A percentile compares a stretch with the other conserved stretches of the same genome.
Evolutionary conservation across 306 rosid genomes (phyloP).

Genomic region (Rosa persica): DNA sequence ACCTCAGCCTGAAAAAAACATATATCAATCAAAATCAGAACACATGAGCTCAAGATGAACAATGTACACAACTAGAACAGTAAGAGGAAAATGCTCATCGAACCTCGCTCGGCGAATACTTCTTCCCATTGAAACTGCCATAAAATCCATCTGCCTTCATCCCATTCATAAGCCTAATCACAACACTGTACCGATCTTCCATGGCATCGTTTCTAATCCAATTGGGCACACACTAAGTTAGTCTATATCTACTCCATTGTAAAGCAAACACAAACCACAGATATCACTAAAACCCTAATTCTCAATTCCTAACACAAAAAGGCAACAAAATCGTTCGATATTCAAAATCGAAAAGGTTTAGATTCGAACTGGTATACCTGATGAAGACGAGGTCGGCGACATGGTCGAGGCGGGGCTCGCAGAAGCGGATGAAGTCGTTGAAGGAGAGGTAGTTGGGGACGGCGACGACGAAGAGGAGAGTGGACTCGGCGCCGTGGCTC

Average conservation of each 20-base stretch:
- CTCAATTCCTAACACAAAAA: background rate
- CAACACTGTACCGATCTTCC: slow-evolving; percentile 85
- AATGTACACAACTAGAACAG: background rate
- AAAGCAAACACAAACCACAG: background rate
- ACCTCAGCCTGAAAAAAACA: slow-evolving; percentile 70
- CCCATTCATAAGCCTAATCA: slow-evolving; percentile 55
- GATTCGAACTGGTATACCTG: slow-evolving; percentile 36
- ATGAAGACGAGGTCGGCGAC: slow-evolving; percentile 71
- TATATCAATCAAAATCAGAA: background rate
- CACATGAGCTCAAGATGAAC: slow-evolving; percentile 1
- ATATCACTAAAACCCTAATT: background rate
- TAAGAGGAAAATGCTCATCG: background rate
- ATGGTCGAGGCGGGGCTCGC: slow-evolving; percentile 58
- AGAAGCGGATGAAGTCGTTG: slow-evolving; percentile 72
- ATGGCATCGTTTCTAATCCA: slow-evolving; percentile 70
- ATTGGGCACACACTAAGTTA: background rate
- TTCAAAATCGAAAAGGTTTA: background rate
- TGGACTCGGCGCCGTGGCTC: slow-evolving; percentile 46
- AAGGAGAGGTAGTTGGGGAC: slow-evolving; percentile 82
- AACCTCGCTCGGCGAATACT: slow-evolving; percentile 79
- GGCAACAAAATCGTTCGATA: background rate
- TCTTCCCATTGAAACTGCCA: slow-evolving; percentile 63
- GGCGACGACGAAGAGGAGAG: slow-evolving; percentile 68
- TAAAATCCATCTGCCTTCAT: slow-evolving; percentile 52
- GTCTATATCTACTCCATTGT: background rate